Evolutionary conservation across 805 yeast genomes (phyloP).

Genomic region (Candida pini): DNA sequence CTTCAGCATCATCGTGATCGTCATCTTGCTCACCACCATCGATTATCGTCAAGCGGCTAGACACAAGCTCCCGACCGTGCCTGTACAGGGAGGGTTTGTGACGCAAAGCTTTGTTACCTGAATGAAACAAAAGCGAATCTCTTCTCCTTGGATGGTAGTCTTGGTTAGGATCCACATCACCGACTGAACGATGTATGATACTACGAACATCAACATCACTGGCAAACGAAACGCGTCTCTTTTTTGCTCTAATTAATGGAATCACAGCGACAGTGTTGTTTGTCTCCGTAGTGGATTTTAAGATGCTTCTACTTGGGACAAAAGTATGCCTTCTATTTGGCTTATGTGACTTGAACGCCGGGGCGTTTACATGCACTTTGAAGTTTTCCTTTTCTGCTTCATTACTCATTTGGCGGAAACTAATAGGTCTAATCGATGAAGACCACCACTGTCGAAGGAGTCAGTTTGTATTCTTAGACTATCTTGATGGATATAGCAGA

Average conservation of each 20-base stretch:
- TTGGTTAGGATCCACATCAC: conserved; percentile 14
- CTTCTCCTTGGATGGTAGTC: conserved; percentile 21
- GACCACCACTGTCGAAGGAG: too few species aligned
- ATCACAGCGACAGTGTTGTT: conserved; percentile 35
- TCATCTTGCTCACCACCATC: conserved; percentile 1
- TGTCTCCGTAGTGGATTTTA: conserved; percentile 28
- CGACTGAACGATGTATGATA: conserved; percentile 32
- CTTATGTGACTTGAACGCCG: conserved; percentile 5
- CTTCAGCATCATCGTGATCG: conserved; percentile 1
- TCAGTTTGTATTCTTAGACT: too few species aligned
- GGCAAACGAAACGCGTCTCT: conserved; percentile 70
- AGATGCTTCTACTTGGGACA: conserved; percentile 34
- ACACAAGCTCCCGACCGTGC: not conserved
- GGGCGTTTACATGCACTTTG: too few species aligned
- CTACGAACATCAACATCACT: conserved; percentile 67
- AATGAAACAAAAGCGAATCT: conserved; percentile 25
- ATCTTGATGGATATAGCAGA: too few species aligned
- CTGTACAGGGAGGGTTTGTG: not conserved
- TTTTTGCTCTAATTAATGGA: conserved; percentile 23
- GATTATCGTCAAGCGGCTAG: not conserved
- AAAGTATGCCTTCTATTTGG: conserved; percentile 29
- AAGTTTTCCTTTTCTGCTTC: too few species aligned
- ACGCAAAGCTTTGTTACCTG: conserved; percentile 6
- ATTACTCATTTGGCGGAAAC: too few species aligned
- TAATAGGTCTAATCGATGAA: too few species aligned